These are phyloP conservation scores for Ophiobolus disseminans DNA, from an alignment of 2,329 filamentous ascomycete genomes.

Conservation along the genomic window DNA sequence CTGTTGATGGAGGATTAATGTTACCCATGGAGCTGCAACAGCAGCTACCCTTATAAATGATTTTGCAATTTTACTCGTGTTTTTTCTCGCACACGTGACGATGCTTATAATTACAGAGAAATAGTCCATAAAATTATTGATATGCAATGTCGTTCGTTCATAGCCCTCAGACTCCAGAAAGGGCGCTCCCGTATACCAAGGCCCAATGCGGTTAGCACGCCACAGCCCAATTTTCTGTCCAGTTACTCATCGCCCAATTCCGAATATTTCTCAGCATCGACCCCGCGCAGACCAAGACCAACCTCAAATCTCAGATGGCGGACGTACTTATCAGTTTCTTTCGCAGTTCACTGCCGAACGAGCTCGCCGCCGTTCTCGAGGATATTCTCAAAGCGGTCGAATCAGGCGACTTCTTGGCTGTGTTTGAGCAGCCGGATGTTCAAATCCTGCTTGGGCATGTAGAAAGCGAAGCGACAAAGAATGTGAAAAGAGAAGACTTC, in stretches of 20 bases:
- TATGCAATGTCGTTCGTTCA: too few relatives aligned
- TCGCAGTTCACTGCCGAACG: conserved; percentile 50
- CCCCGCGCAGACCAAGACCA: conserved; percentile 24
- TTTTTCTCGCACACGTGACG: too few relatives aligned
- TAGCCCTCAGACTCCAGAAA: too few relatives aligned
- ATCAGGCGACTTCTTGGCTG: conserved; percentile 51
- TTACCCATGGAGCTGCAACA: too few relatives aligned
- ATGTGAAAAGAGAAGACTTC: conserved; percentile 43
- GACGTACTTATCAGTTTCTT: conserved; percentile 54
- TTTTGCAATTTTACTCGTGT: too few relatives aligned
- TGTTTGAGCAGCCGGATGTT: conserved; percentile 51
- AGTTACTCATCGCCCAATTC: conserved; percentile 36
- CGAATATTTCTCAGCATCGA: conserved; percentile 26
- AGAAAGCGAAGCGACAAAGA: conserved; percentile 41
- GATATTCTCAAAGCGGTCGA: conserved; percentile 50
- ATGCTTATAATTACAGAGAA: too few relatives aligned
- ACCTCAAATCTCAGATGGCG: conserved; percentile 43
- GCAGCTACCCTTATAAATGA: too few relatives aligned
- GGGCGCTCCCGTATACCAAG: too few relatives aligned
- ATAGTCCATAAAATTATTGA: too few relatives aligned
- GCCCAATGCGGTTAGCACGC: conserved; percentile 32
- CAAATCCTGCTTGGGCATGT: conserved; percentile 51
- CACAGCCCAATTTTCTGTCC: conserved; percentile 39
- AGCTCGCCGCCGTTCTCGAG: conserved; percentile 49
- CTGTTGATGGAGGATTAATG: too few relatives aligned